A percentile compares a stretch with the other conserved stretches of the same genome.
Conservation (phyloP, 129 eudicot genomes). For the Smallanthus sonchifolius region DNA sequence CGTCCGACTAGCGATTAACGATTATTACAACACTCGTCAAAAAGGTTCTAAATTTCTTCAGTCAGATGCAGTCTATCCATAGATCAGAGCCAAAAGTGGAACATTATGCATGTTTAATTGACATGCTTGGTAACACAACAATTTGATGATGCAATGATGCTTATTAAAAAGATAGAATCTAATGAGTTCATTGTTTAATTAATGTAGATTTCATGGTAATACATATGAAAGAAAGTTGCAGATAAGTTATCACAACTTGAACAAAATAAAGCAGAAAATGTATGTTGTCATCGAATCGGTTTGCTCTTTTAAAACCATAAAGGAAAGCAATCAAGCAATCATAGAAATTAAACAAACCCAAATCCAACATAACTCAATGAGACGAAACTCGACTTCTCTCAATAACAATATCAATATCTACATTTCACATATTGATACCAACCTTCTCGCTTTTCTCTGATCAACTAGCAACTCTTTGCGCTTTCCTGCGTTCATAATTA, state of each 20-base stretch:
- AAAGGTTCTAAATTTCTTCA: constrained; percentile 36
- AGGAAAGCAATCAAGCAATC: background rate
- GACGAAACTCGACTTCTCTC: constrained; percentile 3
- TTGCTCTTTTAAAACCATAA: constrained; percentile 23
- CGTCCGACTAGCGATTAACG: no score
- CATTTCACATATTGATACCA: constrained; percentile 15
- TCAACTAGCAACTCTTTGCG: constrained; percentile 27
- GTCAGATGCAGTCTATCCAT: background rate
- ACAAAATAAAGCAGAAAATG: constrained; percentile 44
- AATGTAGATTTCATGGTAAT: constrained; percentile 21
- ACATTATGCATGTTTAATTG: no score
- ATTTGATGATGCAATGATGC: no score
- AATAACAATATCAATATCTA: constrained; percentile 21
- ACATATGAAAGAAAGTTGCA: constrained; percentile 16
- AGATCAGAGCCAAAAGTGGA: no score
- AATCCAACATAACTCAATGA: constrained; percentile 17
- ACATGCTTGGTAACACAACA: no score
- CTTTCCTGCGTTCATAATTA: constrained; percentile 51
- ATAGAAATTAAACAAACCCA: constrained; percentile 8
- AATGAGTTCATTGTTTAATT: constrained; percentile 45
- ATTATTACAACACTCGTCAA: no score
- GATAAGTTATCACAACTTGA: constrained; percentile 33
- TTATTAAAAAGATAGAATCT: no score
- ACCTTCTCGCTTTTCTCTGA: constrained; percentile 18
- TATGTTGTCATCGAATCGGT: constrained; percentile 41